Evolutionary conservation across 2,329 filamentous ascomycete genomes (phyloP).

Genomic region (Aspergillus novoparasiticus): DNA sequence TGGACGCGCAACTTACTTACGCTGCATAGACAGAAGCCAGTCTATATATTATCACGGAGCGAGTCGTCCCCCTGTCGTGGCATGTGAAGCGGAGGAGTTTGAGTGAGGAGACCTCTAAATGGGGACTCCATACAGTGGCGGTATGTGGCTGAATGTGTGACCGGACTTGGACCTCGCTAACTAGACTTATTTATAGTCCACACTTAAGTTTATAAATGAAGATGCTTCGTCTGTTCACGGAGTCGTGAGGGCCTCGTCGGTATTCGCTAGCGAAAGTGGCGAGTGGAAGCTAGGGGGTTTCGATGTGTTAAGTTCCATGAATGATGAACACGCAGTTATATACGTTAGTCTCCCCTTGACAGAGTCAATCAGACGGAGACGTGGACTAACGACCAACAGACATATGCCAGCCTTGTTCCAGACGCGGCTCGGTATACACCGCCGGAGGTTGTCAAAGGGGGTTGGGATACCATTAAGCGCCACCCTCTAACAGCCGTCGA

Average conservation of each 20-base stretch:
- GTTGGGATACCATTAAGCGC: constrained; percentile 90
- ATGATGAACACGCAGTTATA: constrained; percentile 91
- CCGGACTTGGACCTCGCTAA: neutral
- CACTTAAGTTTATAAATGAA: constrained; percentile 92
- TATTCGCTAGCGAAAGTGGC: constrained; percentile 93
- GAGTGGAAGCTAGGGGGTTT: constrained; percentile 98
- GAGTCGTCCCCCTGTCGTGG: constrained; percentile 84
- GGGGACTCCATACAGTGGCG: constrained; percentile 86
- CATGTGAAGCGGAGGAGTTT: constrained; percentile 85
- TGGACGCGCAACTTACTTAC: constrained; percentile 5
- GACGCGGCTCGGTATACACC: constrained; percentile 83
- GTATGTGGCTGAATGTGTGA: constrained; percentile 48
- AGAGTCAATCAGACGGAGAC: neutral
- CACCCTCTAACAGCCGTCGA: constrained; percentile 81
- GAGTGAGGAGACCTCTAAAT: constrained; percentile 91
- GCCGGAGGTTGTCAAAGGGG: constrained; percentile 79
- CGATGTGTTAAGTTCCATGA: constrained; percentile 89
- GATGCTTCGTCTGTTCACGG: constrained; percentile 92
- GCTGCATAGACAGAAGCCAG: constrained; percentile 78
- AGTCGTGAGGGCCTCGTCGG: constrained; percentile 77
- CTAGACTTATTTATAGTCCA: constrained; percentile 61
- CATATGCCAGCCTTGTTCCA: constrained; percentile 82
- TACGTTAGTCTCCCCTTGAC: constrained; percentile 58
- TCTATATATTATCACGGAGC: constrained; percentile 95
- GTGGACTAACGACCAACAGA: constrained; percentile 52